These are phyloP conservation scores for Ogataea glucozyma DNA, from an alignment of 805 yeast genomes.

Conservation along the genomic window DNA sequence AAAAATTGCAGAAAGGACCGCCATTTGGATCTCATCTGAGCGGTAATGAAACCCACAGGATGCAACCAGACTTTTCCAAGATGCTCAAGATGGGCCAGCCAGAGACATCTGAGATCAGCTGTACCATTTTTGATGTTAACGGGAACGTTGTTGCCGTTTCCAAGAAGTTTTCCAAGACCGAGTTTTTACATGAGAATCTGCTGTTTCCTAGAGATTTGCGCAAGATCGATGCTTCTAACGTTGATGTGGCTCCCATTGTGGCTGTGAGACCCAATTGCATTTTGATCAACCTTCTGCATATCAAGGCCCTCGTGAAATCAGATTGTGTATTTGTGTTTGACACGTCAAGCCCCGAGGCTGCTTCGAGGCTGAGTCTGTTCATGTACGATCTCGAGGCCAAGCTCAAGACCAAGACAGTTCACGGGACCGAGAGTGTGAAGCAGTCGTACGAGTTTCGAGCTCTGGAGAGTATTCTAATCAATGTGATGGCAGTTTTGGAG, in stretches of 20 bases:
- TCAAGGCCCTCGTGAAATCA: conserved; percentile 83
- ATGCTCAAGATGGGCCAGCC: conserved; percentile 46
- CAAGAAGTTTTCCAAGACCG: conserved; percentile 70
- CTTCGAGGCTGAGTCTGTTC: conserved; percentile 69
- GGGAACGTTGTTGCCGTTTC: conserved; percentile 75
- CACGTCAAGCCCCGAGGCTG: conserved; percentile 60
- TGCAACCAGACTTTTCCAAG: conserved; percentile 16
- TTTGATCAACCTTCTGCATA: conserved; percentile 78
- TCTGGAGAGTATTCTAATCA: conserved; percentile 76
- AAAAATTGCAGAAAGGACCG: background rate
- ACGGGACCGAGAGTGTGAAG: conserved; percentile 34
- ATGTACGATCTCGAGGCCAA: conserved; percentile 84
- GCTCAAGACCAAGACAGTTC: conserved; percentile 43
- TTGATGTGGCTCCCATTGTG: conserved; percentile 87
- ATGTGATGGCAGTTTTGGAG: conserved; percentile 77
- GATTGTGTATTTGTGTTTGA: conserved; percentile 85
- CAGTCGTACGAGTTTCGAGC: conserved; percentile 80
- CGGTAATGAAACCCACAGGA: background rate
- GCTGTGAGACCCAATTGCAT: conserved; percentile 78
- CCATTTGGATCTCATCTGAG: background rate
- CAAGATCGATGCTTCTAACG: conserved; percentile 71
- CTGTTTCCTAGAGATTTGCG: conserved; percentile 85
- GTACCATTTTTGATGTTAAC: conserved; percentile 72
- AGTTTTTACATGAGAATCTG: conserved; percentile 66
- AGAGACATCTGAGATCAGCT: conserved; percentile 58